Evolutionary conservation across 2,329 filamentous ascomycete genomes (phyloP).

Genomic region (Epichloe gansuensis): DNA sequence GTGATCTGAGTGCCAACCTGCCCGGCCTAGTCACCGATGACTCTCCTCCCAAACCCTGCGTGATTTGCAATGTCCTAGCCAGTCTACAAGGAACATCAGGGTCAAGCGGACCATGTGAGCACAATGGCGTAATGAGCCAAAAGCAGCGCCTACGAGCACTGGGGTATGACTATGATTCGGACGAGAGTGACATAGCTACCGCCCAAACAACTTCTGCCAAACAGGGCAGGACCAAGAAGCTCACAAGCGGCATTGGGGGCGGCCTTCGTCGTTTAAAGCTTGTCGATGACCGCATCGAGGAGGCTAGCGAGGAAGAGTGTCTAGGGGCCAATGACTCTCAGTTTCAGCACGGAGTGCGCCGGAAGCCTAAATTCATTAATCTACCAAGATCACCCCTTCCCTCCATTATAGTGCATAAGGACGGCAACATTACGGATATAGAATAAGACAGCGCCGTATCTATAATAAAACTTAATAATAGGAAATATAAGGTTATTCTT

Average conservation of each 20-base stretch:
- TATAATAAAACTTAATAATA: background rate
- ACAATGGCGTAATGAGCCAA: constrained; percentile 7
- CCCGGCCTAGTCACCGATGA: constrained; percentile 14
- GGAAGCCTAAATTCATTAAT: background rate
- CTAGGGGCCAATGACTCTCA: background rate
- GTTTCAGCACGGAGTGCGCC: background rate
- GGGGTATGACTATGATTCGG: constrained; percentile 15
- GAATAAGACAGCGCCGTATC: background rate
- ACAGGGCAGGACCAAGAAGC: constrained; percentile 4
- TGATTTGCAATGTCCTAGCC: constrained; percentile 7
- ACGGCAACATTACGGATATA: background rate
- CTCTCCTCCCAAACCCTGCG: constrained; percentile 2
- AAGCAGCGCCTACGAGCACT: constrained; percentile 12
- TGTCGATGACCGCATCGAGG: constrained; percentile 6
- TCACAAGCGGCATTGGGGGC: constrained; percentile 3
- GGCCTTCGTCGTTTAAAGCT: constrained; percentile 7
- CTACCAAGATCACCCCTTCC: background rate
- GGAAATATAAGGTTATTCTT: background rate
- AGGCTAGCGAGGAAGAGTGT: constrained; percentile 5
- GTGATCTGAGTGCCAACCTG: constrained; percentile 19
- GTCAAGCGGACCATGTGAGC: constrained; percentile 1
- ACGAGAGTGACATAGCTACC: constrained; percentile 5
- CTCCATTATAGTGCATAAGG: background rate
- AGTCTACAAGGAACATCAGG: background rate
- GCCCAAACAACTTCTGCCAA: background rate